Conservation (phyloP, 108 stramenopile species). For the Discostella pseudostelligera region DNA sequence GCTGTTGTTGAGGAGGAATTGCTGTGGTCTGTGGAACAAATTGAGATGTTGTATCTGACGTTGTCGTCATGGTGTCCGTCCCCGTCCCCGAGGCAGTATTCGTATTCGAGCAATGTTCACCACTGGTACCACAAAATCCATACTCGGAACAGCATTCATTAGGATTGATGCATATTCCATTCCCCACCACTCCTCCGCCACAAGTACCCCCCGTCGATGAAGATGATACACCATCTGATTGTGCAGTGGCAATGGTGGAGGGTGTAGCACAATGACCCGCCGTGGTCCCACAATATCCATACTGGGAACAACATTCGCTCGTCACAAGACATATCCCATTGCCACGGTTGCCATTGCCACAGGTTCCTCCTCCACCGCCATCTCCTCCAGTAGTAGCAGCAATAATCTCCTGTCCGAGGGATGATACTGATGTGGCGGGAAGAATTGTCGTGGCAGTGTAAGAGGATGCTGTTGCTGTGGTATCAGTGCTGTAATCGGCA, state of each 20-base stretch:
- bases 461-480: neutral
- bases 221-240: neutral
- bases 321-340: constrained; percentile 16
- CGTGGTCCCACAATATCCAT: constrained; percentile 30
- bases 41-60: no score
- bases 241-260: neutral
- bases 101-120: constrained; percentile 20
- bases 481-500: neutral
- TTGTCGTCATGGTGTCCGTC: no score
- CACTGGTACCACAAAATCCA: constrained; percentile 25
- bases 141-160: constrained; percentile 30
- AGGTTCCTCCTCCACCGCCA: neutral
- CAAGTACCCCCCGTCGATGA: constrained; percentile 14
- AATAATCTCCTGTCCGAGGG: neutral
- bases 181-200: constrained; percentile 23
- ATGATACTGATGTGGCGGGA: neutral
- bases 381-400: neutral
- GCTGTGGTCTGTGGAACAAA: neutral
- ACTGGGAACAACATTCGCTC: constrained; percentile 26
- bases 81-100: no score
- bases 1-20: neutral
- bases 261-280: constrained; percentile 18
- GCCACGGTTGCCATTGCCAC: constrained; percentile 11
- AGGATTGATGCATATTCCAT: constrained; percentile 26
- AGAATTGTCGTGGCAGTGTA: neutral